phyloP scores from a whole-genome alignment of 805 yeast genomes.

The Saturnispora bothae region DNA sequence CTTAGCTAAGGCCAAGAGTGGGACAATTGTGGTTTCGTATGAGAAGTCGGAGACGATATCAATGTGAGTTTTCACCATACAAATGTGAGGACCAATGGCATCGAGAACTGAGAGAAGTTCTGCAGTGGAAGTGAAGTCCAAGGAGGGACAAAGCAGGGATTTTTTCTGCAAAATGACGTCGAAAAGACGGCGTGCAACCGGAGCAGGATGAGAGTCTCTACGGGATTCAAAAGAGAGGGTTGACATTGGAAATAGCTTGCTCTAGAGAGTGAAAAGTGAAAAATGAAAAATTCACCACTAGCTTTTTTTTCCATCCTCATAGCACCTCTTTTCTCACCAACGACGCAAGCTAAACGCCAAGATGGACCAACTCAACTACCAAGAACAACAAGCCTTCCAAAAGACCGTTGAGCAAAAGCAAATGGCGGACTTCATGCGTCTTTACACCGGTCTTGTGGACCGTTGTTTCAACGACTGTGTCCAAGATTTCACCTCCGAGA shows the following conservation, averaged over 20 bases:
- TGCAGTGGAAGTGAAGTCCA: slow-evolving; percentile 73
- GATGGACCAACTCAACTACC: slow-evolving; percentile 91
- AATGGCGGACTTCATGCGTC: slow-evolving; percentile 97
- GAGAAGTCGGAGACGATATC: slow-evolving; percentile 87
- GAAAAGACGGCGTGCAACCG: slow-evolving; percentile 69
- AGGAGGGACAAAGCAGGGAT: slow-evolving; percentile 88
- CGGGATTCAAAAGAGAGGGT: slow-evolving; percentile 48
- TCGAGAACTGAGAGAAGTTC: slow-evolving; percentile 71
- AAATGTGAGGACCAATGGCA: slow-evolving; percentile 79
- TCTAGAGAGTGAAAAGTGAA: background rate
- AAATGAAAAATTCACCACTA: background rate
- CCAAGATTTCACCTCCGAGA: slow-evolving; percentile 92
- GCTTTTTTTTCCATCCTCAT: background rate
- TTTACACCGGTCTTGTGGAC: slow-evolving; percentile 89
- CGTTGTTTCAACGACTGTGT: slow-evolving; percentile 97
- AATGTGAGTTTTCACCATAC: slow-evolving; percentile 88
- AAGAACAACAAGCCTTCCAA: slow-evolving; percentile 95
- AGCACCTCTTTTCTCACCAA: no score
- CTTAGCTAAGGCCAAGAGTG: slow-evolving; percentile 59
- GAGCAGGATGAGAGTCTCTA: slow-evolving; percentile 61
- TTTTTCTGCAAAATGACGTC: slow-evolving; percentile 67
- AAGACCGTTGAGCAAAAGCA: slow-evolving; percentile 93
- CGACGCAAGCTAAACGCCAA: no score
- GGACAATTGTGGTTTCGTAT: slow-evolving; percentile 67
- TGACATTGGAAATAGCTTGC: slow-evolving; percentile 1